phyloP scores from a whole-genome alignment of 352 stramenopile species.

The Phytophthora quininea region DNA sequence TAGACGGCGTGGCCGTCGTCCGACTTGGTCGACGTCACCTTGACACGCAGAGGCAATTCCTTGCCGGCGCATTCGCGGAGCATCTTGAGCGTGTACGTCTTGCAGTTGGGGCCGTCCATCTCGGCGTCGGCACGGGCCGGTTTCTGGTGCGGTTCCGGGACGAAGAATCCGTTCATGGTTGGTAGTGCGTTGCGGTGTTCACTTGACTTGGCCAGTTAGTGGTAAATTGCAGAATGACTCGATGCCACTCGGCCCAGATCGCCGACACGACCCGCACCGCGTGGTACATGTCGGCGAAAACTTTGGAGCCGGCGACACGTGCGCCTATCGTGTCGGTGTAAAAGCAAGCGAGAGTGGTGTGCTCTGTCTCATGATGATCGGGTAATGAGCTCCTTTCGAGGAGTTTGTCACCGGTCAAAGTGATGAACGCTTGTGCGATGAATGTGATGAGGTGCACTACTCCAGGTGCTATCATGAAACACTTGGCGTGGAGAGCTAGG shows the following conservation, averaged over 20 bases:
- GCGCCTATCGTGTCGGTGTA: background rate
- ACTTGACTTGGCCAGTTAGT: constrained; percentile 7
- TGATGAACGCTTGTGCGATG: too few species aligned
- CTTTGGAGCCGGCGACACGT: constrained; percentile 7
- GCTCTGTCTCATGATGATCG: too few species aligned
- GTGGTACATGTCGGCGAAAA: constrained; percentile 12
- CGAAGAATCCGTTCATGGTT: constrained; percentile 2
- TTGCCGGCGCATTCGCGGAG: constrained; percentile 26
- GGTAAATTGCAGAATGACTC: constrained; percentile 12
- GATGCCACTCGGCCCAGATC: background rate
- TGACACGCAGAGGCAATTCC: constrained; percentile 47
- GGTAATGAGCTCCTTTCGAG: too few species aligned
- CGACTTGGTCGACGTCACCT: constrained; percentile 34
- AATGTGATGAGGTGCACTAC: too few species aligned
- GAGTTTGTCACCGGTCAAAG: too few species aligned
- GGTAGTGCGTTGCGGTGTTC: background rate
- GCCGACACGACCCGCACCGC: constrained; percentile 2
- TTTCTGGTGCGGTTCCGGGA: constrained; percentile 3
- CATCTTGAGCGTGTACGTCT: constrained; percentile 31
- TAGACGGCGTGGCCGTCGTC: constrained; percentile 50
- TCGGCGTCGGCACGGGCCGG: background rate
- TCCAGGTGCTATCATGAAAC: background rate
- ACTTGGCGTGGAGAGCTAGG: background rate
- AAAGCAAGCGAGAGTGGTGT: background rate
- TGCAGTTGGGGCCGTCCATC: background rate